Evolutionary conservation across 2,329 filamentous ascomycete genomes (phyloP).

Genomic region (Pestalotiopsis sp.): DNA sequence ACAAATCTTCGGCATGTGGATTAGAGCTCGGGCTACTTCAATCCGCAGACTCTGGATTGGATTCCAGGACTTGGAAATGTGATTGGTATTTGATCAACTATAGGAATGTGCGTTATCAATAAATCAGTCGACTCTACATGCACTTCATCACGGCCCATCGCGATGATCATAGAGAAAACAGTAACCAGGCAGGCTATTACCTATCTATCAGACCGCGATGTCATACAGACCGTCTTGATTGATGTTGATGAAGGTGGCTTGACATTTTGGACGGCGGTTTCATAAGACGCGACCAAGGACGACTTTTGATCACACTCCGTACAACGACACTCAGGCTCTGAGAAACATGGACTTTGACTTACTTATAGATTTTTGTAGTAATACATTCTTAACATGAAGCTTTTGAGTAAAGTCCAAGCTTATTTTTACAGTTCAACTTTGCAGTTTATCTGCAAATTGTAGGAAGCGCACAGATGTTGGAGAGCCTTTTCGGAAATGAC

Average conservation of each 20-base stretch:
- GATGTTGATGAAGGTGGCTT: neutral
- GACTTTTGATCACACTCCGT: no score
- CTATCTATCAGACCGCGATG: neutral
- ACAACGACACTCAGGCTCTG: no score
- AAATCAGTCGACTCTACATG: no score
- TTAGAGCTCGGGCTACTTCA: no score
- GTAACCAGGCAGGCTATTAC: neutral
- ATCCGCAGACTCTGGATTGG: no score
- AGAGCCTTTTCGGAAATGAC: neutral
- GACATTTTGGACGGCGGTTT: neutral
- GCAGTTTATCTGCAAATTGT: neutral
- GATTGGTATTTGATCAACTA: no score
- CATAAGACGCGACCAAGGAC: neutral
- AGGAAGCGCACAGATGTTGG: neutral
- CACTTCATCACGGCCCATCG: no score
- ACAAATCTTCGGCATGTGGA: neutral
- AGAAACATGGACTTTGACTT: no score
- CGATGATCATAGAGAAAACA: neutral
- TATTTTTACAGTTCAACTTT: neutral
- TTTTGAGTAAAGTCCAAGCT: neutral
- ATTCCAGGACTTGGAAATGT: no score
- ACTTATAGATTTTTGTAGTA: no score
- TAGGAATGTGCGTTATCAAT: no score
- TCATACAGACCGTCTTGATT: neutral
- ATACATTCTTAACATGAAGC: no score